Conservation (phyloP, 345 rosid genomes). For the Gossypium longicalyx region DNA sequence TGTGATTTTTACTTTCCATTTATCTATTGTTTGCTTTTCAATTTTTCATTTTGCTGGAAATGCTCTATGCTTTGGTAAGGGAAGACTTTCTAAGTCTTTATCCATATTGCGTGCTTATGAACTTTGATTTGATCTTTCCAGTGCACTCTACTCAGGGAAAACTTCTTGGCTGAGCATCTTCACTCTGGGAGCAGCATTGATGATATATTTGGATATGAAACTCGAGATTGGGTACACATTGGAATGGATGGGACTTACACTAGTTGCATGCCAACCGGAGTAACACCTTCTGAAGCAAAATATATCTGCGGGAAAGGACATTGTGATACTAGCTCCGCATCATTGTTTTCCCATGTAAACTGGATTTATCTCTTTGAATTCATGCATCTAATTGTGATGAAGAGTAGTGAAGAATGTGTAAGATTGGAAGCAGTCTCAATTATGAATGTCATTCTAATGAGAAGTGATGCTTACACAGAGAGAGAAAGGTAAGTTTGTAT, state of each 20-base stretch:
- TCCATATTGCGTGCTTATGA: conserved; percentile 50
- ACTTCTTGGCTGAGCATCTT: conserved; percentile 46
- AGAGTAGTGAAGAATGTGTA: conserved; percentile 42
- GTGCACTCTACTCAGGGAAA: conserved; percentile 93
- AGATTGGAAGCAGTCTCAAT: conserved; percentile 67
- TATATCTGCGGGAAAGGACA: conserved; percentile 23
- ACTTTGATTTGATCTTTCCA: conserved; percentile 84
- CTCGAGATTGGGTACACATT: conserved; percentile 19
- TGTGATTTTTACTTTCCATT: not conserved
- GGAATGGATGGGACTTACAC: conserved; percentile 22
- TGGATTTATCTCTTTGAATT: conserved; percentile 57
- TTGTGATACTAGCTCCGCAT: conserved; percentile 20
- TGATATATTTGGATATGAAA: conserved; percentile 27
- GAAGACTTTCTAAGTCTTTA: not conserved
- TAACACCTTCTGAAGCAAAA: conserved; percentile 26
- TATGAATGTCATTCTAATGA: conserved; percentile 70
- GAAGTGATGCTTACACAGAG: conserved; percentile 47
- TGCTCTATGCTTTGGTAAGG: not conserved
- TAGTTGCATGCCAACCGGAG: conserved; percentile 13
- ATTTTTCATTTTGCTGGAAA: not conserved
- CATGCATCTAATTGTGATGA: conserved; percentile 45
- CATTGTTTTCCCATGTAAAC: conserved; percentile 37
- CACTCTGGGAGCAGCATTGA: conserved; percentile 23
- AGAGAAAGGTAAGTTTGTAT: conserved; percentile 60
- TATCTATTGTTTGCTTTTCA: not conserved